Evolutionary conservation across 495 filamentous ascomycete species (phyloP).

Genomic region (Annulohypoxylon stygium): DNA sequence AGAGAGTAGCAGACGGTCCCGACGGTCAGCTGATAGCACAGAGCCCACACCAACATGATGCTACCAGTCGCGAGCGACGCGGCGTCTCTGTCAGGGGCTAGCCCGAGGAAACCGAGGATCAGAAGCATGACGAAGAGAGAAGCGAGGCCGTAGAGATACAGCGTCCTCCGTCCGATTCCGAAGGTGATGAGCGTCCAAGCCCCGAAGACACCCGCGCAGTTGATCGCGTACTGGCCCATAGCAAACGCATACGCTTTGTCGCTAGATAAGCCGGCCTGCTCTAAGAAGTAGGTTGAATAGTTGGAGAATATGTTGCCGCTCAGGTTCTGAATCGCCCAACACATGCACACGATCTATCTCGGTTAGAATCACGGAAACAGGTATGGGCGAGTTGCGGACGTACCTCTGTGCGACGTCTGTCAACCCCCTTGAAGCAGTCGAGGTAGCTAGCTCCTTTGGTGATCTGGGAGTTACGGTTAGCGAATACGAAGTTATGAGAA

Average conservation of each 20-base stretch:
- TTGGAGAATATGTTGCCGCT: constrained; percentile 84
- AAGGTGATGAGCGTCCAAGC: constrained; percentile 80
- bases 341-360: constrained; percentile 74
- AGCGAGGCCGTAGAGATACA: constrained; percentile 77
- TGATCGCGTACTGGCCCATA: constrained; percentile 80
- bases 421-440: constrained; percentile 81
- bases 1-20: constrained; percentile 85
- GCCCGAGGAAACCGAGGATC: constrained; percentile 78
- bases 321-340: constrained; percentile 87
- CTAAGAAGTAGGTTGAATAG: constrained; percentile 83
- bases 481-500: not conserved
- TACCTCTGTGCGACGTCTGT: constrained; percentile 78
- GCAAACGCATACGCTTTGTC: constrained; percentile 75
- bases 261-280: constrained; percentile 74
- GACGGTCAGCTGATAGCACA: constrained; percentile 81
- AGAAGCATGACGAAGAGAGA: constrained; percentile 75
- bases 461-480: constrained; percentile 53
- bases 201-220: constrained; percentile 78
- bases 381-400: constrained; percentile 6
- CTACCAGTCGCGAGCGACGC: constrained; percentile 75
- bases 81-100: constrained; percentile 68
- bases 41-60: constrained; percentile 78
- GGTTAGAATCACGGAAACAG: constrained; percentile 25
- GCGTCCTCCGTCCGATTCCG: constrained; percentile 76
- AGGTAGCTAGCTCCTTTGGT: constrained; percentile 75